phyloP scores from a whole-genome alignment of 1,284 basidiomycete genomes.

The Bondarzewia mesenterica region DNA sequence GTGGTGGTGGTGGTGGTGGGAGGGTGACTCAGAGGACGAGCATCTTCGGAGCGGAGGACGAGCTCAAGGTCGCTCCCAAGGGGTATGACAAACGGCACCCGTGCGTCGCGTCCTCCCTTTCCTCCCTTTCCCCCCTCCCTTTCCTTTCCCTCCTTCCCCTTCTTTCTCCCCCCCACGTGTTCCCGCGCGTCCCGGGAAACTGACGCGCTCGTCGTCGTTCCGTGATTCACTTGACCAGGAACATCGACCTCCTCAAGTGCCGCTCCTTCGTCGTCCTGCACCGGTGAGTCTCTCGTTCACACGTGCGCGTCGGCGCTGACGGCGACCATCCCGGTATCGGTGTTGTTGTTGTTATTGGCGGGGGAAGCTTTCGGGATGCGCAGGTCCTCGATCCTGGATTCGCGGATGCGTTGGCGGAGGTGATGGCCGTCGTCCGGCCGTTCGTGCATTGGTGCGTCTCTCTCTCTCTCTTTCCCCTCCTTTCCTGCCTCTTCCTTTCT shows the following conservation, averaged over 20 bases:
- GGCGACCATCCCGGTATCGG: neutral
- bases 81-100: slow-evolving; percentile 77
- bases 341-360: neutral
- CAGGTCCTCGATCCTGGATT: slow-evolving; percentile 67
- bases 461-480: neutral
- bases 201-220: neutral
- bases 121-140: neutral
- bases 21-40: slow-evolving; percentile 58
- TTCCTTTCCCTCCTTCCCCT: neutral
- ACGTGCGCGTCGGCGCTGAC: neutral
- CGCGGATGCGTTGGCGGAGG: slow-evolving; percentile 48
- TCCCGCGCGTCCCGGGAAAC: too few relatives aligned
- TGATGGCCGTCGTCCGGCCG: slow-evolving; percentile 55
- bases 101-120: slow-evolving; percentile 26
- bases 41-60: slow-evolving; percentile 76
- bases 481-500: neutral
- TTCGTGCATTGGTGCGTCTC: slow-evolving; percentile 76
- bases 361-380: slow-evolving; percentile 64
- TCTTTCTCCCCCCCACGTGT: slow-evolving; percentile 1
- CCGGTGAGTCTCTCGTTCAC: slow-evolving; percentile 36
- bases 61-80: slow-evolving; percentile 82
- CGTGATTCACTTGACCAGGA: slow-evolving; percentile 31
- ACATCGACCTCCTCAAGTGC: slow-evolving; percentile 83
- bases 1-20: too few relatives aligned
- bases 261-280: slow-evolving; percentile 69